These are phyloP conservation scores for Capronia epimyces DNA, from an alignment of 2,329 filamentous ascomycete genomes.

Conservation along the genomic window DNA sequence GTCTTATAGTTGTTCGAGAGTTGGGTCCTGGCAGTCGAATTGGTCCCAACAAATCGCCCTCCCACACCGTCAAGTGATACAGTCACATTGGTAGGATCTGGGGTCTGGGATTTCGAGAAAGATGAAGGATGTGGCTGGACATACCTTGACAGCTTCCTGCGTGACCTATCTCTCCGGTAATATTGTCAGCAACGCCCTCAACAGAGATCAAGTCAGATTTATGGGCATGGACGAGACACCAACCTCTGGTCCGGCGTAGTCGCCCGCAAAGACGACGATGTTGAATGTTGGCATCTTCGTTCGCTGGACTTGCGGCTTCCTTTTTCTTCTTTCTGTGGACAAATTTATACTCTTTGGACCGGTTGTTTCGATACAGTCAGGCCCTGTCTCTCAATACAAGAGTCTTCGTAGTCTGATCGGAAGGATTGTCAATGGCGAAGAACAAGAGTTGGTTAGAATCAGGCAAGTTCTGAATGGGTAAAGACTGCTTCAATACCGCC, in stretches of 20 bases:
- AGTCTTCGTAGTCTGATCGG: not conserved
- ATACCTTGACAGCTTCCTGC: constrained; percentile 77
- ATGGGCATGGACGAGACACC: constrained; percentile 29
- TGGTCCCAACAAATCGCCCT: too few relatives aligned
- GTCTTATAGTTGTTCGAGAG: not conserved
- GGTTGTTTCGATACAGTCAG: not conserved
- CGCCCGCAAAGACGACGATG: constrained; percentile 74
- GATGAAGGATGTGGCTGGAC: too few relatives aligned
- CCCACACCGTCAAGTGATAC: too few relatives aligned
- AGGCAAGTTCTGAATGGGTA: not conserved
- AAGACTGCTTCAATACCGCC: not conserved
- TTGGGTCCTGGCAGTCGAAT: not conserved
- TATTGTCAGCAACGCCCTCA: constrained; percentile 3
- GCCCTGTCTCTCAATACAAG: not conserved
- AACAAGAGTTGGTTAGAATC: constrained; percentile 1
- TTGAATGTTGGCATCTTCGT: constrained; percentile 62
- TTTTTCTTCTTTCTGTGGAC: not conserved
- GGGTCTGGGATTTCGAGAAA: too few relatives aligned
- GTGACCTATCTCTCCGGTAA: constrained; percentile 57
- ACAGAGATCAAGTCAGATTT: not conserved
- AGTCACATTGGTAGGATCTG: too few relatives aligned
- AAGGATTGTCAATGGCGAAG: not conserved
- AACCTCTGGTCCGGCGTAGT: constrained; percentile 83
- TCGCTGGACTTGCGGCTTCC: not conserved
- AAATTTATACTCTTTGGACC: not conserved